These are phyloP conservation scores for Exophiala mesophila DNA, from an alignment of 2,329 filamentous ascomycete genomes.

Conservation along the genomic window DNA sequence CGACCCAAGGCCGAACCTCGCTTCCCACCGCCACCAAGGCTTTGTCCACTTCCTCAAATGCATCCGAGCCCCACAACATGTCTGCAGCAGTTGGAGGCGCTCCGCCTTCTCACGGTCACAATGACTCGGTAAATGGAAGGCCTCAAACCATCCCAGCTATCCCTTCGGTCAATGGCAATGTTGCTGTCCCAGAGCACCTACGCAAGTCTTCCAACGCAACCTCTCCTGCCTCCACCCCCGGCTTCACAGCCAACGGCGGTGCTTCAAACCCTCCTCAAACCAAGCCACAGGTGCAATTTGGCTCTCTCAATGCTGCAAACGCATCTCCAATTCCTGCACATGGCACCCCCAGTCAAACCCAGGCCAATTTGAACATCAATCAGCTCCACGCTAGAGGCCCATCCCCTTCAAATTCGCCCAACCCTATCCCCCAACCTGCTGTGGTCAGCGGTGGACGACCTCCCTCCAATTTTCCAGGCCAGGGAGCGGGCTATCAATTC, in stretches of 20 bases:
- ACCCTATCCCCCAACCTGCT: conserved; percentile 84
- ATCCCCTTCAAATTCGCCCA: conserved; percentile 83
- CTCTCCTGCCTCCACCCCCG: conserved; percentile 72
- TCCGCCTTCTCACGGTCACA: conserved; percentile 23
- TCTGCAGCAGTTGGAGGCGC: conserved; percentile 28
- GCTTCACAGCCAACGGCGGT: conserved; percentile 72
- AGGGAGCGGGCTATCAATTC: conserved; percentile 69
- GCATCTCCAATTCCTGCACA: conserved; percentile 53
- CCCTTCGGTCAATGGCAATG: conserved; percentile 62
- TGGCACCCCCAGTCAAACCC: conserved; percentile 33
- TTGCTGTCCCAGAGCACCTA: conserved; percentile 61
- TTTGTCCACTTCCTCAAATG: conserved; percentile 24
- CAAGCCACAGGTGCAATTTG: conserved; percentile 53
- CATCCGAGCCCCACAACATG: conserved; percentile 29
- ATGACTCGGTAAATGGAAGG: conserved; percentile 27
- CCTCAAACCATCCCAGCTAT: conserved; percentile 55
- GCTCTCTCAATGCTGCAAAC: conserved; percentile 60
- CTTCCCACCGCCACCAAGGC: conserved; percentile 20
- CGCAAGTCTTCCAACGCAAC: conserved; percentile 90
- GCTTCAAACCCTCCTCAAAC: conserved; percentile 47
- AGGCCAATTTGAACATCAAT: conserved; percentile 22
- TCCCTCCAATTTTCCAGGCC: conserved; percentile 67
- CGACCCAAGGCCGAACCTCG: conserved; percentile 20
- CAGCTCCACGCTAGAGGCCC: conserved; percentile 63
- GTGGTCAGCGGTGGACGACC: conserved; percentile 78